A percentile compares a stretch with the other conserved stretches of the same genome.
These are phyloP conservation scores for Xylaria arbuscula DNA, from an alignment of 2,329 filamentous ascomycete genomes.

Conservation along the genomic window DNA sequence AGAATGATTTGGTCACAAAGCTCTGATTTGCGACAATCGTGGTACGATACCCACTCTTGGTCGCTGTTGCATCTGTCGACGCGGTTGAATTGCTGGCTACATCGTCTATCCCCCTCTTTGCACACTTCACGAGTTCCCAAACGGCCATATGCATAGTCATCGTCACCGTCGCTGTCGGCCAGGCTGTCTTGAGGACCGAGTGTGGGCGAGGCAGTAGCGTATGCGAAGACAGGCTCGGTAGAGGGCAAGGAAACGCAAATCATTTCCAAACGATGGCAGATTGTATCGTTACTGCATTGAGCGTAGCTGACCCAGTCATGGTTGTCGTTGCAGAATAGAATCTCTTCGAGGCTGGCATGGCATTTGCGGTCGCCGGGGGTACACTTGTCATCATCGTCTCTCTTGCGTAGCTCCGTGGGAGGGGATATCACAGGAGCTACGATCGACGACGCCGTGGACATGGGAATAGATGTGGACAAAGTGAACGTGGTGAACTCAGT, in stretches of 20 bases:
- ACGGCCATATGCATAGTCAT: too few species aligned
- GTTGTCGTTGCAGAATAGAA: slow-evolving; percentile 31
- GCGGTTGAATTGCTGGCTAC: slow-evolving; percentile 26
- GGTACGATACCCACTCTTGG: slow-evolving; percentile 34
- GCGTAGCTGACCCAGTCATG: slow-evolving; percentile 27
- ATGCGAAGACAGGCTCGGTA: not conserved
- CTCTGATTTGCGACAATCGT: slow-evolving; percentile 35
- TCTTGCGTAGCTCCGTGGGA: slow-evolving; percentile 6
- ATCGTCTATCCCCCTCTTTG: slow-evolving; percentile 35
- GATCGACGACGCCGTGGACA: not conserved
- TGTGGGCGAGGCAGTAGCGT: not conserved
- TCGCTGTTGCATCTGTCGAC: slow-evolving; percentile 34
- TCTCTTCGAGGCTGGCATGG: slow-evolving; percentile 2
- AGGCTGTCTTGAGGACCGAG: not conserved
- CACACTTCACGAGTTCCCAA: not conserved
- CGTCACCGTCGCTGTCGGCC: not conserved
- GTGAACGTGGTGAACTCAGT: not conserved
- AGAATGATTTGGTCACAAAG: slow-evolving; percentile 7
- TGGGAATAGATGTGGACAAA: too few species aligned
- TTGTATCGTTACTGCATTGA: not conserved
- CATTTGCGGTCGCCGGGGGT: slow-evolving; percentile 33
- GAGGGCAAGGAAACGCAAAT: slow-evolving; percentile 13
- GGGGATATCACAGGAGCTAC: not conserved
- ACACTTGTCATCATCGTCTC: not conserved
- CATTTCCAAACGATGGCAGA: slow-evolving; percentile 35